Base-by-base conservation (phyloP, 352 stramenopile species). In the Globisporangium splendens region DNA sequence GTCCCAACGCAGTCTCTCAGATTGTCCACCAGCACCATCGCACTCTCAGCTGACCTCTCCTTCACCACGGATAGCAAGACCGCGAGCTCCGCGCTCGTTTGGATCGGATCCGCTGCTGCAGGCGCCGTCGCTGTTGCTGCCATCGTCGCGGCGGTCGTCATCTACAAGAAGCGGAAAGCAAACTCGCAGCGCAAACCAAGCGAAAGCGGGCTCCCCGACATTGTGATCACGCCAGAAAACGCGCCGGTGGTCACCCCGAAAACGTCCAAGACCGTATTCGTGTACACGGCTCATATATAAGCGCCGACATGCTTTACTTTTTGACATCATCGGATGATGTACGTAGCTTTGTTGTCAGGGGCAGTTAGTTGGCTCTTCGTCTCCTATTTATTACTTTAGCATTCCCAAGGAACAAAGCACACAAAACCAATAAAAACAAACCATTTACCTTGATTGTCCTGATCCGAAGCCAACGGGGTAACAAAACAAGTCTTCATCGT, bases 251-350 rank as follows among this genome's bases (percentile, higher is more conserved):
- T 44, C n/a, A 58, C 52, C 20, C 65, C 75, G 17, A 69, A 66
- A 18, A 43, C 67, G 47, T 75, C 62, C 6, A 70, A 46, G 21
- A 78, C 70, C 54, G 57, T 78, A 38, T 80, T 78, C 47, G 69
- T 83, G 46, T 83, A 83, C 54, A 83, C 73, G 33, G 73, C 73
- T 52, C 71, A 83, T 53, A 83, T 83, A 41, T 83, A 64, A 86
- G 7, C 28, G 28, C 28, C 7, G 24, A 31, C 24, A 8, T 35
- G 28, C 28, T 35, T 35, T 35, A 35, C 28, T 35, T 35, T 35
- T 35, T 35, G 28, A 35, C 28, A 35, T 35, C 28, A 35, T 35
- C 28, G 28, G 28, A 35, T 35, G 28, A 35, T 35, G 28, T 35
- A 35, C 28, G 28, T 35, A 6, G 28, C 28, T 35, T 35, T 35